phyloP scores from a whole-genome alignment of 1,139 yeast genomes.

The Zygoascus sp. region DNA sequence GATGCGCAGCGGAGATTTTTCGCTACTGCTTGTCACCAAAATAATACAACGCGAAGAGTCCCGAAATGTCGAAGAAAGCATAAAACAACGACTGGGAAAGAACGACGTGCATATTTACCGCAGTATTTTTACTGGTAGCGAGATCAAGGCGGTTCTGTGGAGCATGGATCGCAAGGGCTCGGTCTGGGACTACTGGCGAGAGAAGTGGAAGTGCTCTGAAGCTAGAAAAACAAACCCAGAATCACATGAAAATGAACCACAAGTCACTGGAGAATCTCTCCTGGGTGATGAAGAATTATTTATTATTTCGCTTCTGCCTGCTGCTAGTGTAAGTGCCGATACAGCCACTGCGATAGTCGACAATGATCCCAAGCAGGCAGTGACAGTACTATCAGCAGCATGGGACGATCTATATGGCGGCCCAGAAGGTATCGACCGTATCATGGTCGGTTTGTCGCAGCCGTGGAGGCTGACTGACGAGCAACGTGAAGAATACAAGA shows the following conservation, averaged over 20 bases:
- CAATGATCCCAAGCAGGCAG: not conserved
- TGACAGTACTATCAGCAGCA: not conserved
- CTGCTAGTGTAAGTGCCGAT: not conserved
- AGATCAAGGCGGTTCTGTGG: slow-evolving; percentile 7
- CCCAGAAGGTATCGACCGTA: slow-evolving; percentile 4
- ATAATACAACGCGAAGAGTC: not conserved
- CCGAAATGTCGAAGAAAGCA: not conserved
- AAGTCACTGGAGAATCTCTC: not conserved
- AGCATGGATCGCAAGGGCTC: not conserved
- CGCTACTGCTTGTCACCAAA: not conserved
- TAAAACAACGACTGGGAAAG: not conserved
- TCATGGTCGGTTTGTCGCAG: slow-evolving; percentile 5
- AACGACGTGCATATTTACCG: not conserved
- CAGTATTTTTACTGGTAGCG: slow-evolving; percentile 4
- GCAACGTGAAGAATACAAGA: slow-evolving; percentile 1
- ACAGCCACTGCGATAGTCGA: not conserved
- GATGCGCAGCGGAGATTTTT: not conserved
- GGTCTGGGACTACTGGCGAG: slow-evolving; percentile 9
- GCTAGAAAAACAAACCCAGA: not conserved
- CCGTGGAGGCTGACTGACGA: slow-evolving; percentile 7
- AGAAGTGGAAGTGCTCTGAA: not conserved
- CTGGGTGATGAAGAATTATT: not conserved
- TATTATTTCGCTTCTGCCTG: slow-evolving; percentile 5
- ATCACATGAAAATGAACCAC: not conserved
- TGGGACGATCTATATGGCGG: slow-evolving; percentile 9